These are phyloP conservation scores for Wolfiporia cocos DNA, from an alignment of 1,284 basidiomycete genomes.

Conservation along the genomic window DNA sequence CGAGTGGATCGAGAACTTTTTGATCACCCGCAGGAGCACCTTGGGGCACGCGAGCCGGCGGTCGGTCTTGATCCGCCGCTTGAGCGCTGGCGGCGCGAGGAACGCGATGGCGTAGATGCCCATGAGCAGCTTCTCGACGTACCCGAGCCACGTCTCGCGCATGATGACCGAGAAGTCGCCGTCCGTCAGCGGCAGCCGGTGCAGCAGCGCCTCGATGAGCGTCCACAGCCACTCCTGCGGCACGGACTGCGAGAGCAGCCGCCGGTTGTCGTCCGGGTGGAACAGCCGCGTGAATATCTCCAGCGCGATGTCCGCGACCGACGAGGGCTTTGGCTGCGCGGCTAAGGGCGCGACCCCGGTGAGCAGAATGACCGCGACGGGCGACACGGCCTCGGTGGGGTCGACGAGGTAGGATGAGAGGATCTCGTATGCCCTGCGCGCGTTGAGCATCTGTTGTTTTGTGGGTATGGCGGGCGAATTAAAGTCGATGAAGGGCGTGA, in stretches of 20 bases:
- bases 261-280: conserved; percentile 77
- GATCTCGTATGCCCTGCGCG: conserved; percentile 58
- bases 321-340: conserved; percentile 45
- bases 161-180: conserved; percentile 68
- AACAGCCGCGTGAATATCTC: conserved; percentile 79
- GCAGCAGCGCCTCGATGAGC: conserved; percentile 68
- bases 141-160: conserved; percentile 66
- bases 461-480: conserved; percentile 30
- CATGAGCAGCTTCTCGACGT: conserved; percentile 76
- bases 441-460: conserved; percentile 33
- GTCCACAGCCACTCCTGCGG: conserved; percentile 52
- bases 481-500: conserved; percentile 51
- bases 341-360: conserved; percentile 36
- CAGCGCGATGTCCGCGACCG: conserved; percentile 70
- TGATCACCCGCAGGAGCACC: conserved; percentile 61
- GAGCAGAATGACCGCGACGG: conserved; percentile 49
- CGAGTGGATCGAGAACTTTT: conserved; percentile 46
- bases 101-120: conserved; percentile 85
- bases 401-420: conserved; percentile 76
- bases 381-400: conserved; percentile 57
- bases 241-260: conserved; percentile 59
- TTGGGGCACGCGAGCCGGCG: conserved; percentile 52
- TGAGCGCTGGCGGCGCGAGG: conserved; percentile 70
- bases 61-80: conserved; percentile 61
- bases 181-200: conserved; percentile 76